Evolutionary conservation across 352 stramenopile species (phyloP).

Genomic region (Pythium brassicae): DNA sequence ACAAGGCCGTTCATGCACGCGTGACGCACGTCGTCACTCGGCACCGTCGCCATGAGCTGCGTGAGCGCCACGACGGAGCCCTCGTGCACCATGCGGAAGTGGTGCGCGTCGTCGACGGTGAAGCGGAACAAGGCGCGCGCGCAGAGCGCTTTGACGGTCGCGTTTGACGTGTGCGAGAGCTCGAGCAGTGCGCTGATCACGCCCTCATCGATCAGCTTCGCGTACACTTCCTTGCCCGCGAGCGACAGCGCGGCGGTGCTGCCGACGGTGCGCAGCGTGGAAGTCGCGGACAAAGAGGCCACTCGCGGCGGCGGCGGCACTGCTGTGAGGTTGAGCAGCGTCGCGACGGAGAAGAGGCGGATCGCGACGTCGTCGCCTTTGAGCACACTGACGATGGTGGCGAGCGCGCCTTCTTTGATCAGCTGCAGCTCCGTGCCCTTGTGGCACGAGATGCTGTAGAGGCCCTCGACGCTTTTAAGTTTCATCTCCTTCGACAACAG

Average conservation of each 20-base stretch:
- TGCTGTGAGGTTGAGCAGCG: conserved; percentile 69
- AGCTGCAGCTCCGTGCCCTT: conserved; percentile 72
- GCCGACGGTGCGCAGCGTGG: neutral
- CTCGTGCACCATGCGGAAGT: conserved; percentile 80
- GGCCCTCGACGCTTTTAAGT: conserved; percentile 64
- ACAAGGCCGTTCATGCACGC: conserved; percentile 65
- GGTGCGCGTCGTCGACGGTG: conserved; percentile 63
- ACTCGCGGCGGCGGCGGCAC: neutral
- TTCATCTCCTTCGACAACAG: conserved; percentile 65
- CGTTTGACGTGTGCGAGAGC: conserved; percentile 56
- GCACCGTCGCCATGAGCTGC: conserved; percentile 54
- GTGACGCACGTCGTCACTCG: conserved; percentile 48
- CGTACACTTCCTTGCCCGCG: conserved; percentile 46
- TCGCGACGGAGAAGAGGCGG: conserved; percentile 59
- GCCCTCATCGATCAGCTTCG: conserved; percentile 72
- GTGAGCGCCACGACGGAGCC: conserved; percentile 57
- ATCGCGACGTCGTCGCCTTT: conserved; percentile 70
- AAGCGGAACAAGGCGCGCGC: conserved; percentile 68
- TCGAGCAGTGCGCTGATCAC: conserved; percentile 55
- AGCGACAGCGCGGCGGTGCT: conserved; percentile 15
- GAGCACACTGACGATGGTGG: conserved; percentile 51
- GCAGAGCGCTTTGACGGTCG: conserved; percentile 65
- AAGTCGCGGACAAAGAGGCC: neutral
- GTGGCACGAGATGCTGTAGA: conserved; percentile 80
- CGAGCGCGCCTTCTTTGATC: conserved; percentile 57